Conservation (phyloP, 441 rosid species). For the Metrosideros polymorpha region DNA sequence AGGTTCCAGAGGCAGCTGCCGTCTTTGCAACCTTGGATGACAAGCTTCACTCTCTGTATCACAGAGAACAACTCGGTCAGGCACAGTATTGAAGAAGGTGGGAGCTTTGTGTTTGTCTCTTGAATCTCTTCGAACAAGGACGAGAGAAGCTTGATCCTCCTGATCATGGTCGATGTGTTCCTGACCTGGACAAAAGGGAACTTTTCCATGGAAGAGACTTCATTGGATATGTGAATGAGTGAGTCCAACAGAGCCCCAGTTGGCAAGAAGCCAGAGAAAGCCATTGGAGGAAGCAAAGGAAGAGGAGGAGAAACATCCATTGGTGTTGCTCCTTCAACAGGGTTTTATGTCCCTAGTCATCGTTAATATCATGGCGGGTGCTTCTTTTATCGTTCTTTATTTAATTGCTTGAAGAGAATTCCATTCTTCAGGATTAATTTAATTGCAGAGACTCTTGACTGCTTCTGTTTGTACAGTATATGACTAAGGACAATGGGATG, state of each 20-base stretch:
- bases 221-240: constrained; percentile 34
- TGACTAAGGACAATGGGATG: constrained; percentile 12
- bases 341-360: constrained; percentile 5
- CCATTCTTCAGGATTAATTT: constrained; percentile 4
- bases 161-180: constrained; percentile 38
- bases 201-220: constrained; percentile 42
- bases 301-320: constrained; percentile 23
- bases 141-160: constrained; percentile 45
- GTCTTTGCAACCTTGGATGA: constrained; percentile 38
- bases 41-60: constrained; percentile 24
- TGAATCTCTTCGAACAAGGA: constrained; percentile 51
- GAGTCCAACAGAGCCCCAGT: constrained; percentile 36
- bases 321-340: not conserved
- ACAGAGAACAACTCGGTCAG: constrained; percentile 52
- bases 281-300: constrained; percentile 7
- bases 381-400: not conserved
- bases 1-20: constrained; percentile 46
- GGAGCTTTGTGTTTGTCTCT: constrained; percentile 27
- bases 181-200: constrained; percentile 31
- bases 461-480: constrained; percentile 20
- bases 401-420: not conserved
- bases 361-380: not conserved
- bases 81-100: constrained; percentile 51
- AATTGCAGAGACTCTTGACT: constrained; percentile 24
- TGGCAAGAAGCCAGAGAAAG: constrained; percentile 34